Base-by-base conservation (phyloP, 768 basidiomycete species). In the Hygrophorus russula region DNA sequence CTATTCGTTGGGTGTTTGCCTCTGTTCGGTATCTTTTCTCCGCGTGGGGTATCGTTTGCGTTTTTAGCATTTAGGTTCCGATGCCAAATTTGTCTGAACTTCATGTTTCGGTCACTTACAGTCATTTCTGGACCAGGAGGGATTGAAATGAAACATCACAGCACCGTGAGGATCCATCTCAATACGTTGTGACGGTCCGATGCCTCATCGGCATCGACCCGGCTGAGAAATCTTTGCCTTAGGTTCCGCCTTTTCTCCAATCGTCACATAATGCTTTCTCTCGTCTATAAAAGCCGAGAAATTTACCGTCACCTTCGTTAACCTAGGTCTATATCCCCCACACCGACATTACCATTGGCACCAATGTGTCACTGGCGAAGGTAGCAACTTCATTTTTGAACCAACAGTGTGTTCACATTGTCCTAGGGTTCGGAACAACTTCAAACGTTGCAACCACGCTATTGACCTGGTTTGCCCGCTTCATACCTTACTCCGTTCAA, bases 361-460 rank as follows among this genome's bases (percentile, higher is more conserved):
- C 54, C 47, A 48, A 86, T 87, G 84, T 87, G 84, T 57, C 70
- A 66, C 59, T 78, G 70, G 71, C 73, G 81, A 67, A 79, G 82
- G 84, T 85, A 49, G n/a, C 36, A 29, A 39, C 11, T 12, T 11
- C n/a, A n/a, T 30, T 38, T 50, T 36, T 20, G 20, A 42, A 46
- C 29, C 42, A 36, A 29, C 18, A 37, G 17, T 42, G 50, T 34
- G 28, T 46, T 50, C 48, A 42, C 53, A 50, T 49, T 40, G 39
- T 40, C 41, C 32, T 54, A 87, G 84, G 59, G 78, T 86, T 46
- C 74, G 73, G 53, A 71, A 80, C 51, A 69, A 64, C 30, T 87
- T 76, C 58, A 72, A 63, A 39, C 55, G 53, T 30, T 86, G 82
- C 49, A 62, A 58, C 12, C 82, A 85, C 53, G 59, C 61, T 49